Conservation (phyloP, 768 basidiomycete species). For the Tylopilus subfusipes region DNA sequence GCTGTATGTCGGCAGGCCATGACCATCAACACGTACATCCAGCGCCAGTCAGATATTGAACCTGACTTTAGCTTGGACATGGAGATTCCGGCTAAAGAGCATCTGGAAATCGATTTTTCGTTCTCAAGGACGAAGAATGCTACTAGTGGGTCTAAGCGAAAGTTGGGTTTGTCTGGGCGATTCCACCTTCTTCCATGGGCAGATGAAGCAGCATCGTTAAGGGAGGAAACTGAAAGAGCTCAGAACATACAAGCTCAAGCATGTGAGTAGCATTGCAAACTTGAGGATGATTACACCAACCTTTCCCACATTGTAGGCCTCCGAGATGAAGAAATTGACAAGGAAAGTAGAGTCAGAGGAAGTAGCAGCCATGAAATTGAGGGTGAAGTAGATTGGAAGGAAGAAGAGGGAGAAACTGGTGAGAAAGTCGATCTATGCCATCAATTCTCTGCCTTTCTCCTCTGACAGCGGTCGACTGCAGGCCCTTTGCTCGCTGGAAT, state of each 20-base stretch:
- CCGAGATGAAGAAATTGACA: background rate
- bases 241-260: background rate
- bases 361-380: background rate
- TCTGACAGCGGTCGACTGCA: too few species aligned
- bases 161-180: background rate
- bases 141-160: background rate
- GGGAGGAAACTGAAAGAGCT: background rate
- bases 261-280: background rate
- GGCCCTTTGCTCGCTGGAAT: background rate
- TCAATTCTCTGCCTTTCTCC: too few species aligned
- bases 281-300: background rate
- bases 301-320: background rate
- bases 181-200: background rate
- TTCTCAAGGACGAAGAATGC: too few species aligned
- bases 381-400: background rate
- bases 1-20: background rate
- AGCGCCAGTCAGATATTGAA: background rate
- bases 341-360: background rate
- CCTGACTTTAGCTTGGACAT: background rate
- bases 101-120: background rate
- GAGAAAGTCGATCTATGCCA: background rate
- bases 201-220: background rate
- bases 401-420: background rate
- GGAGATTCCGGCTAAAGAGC: background rate
- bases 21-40: background rate